Base-by-base conservation (phyloP, 208 protist species). In the Trypanosoma cruzi region DNA sequence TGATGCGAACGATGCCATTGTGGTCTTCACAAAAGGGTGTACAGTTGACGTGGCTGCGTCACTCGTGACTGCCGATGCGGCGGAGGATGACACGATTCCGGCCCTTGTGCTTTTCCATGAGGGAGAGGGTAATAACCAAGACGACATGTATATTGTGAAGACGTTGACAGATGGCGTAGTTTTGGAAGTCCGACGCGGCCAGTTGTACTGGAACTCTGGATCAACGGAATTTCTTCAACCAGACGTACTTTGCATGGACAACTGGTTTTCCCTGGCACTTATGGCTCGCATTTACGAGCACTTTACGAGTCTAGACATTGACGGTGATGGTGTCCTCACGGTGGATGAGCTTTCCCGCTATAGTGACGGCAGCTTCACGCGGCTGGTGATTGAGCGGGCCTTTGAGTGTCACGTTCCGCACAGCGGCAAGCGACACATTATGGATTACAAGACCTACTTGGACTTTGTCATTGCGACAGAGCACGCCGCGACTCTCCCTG, bases 381-480 rank as follows among this genome's bases (percentile, higher is more conserved):
- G 77, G 29, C 68, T 97, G 24, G 88, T 86, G 2, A 88, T 97
- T 59, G 71, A 94, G 31, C 86, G 92, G 22, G 81, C 92, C 11
- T 97, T 97, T 80, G 89, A 97, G 70, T 90, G 91, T 49, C 86
- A 97, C 73, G 92, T 96, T 28, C 80, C 76, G 11, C 86, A 93
- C 58, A 93, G 76, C 62, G 78, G 83, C 31, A 68, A 67, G 22
- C 70, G 80, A 0, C 84, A 92, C 64, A 70, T 96, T 48, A 97
- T 98, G 88, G 89, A 97, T 69, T 98, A 94, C 79, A 96, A 96
- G 68, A 92, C 84, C 3, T 98, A 94, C 63, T 68, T 98, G 14
- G 90, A 97, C 72, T 98, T 98, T 86, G 91, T 98, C 29, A 90
- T 98, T 44, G 92, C 94, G 8, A 94, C 83, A 14, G 87, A 95